Percentiles rank a stretch among this genome's conserved stretches.
These are phyloP conservation scores for Malassezia brasiliensis DNA, from an alignment of 1,284 basidiomycete species.

Conservation along the genomic window DNA sequence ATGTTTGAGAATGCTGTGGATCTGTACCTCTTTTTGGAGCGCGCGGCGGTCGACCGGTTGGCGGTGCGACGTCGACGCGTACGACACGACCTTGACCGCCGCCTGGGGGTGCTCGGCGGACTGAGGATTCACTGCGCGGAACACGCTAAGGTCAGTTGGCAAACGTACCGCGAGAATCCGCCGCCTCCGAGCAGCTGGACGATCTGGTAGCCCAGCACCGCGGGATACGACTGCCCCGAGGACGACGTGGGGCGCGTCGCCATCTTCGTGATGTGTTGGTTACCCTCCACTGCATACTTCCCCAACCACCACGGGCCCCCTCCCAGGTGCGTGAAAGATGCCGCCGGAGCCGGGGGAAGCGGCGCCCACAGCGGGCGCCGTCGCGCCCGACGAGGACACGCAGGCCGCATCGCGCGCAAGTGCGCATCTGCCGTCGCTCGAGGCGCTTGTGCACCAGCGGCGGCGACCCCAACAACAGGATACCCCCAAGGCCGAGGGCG, in stretches of 20 bases:
- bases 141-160: conserved; percentile 28
- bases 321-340: neutral
- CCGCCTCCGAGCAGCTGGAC: conserved; percentile 45
- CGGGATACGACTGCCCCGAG: conserved; percentile 38
- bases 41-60: conserved; percentile 44
- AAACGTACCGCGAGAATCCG: conserved; percentile 30
- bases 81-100: conserved; percentile 46
- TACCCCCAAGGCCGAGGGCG: neutral
- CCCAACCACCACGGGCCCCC: neutral
- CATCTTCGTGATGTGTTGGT: neutral
- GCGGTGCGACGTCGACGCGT: conserved; percentile 25
- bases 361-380: neutral
- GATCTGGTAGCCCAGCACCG: conserved; percentile 39
- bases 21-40: conserved; percentile 75
- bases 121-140: conserved; percentile 34
- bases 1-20: conserved; percentile 75
- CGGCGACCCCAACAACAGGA: neutral
- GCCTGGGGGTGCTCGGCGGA: conserved; percentile 30
- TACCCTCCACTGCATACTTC: neutral
- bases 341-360: neutral
- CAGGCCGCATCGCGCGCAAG: neutral
- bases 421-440: conserved; percentile 7
- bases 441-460: conserved; percentile 9
- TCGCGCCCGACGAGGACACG: neutral
- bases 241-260: conserved; percentile 33